Conservation (phyloP, 108 stramenopile genomes). For the Skeletonema menzelii region DNA sequence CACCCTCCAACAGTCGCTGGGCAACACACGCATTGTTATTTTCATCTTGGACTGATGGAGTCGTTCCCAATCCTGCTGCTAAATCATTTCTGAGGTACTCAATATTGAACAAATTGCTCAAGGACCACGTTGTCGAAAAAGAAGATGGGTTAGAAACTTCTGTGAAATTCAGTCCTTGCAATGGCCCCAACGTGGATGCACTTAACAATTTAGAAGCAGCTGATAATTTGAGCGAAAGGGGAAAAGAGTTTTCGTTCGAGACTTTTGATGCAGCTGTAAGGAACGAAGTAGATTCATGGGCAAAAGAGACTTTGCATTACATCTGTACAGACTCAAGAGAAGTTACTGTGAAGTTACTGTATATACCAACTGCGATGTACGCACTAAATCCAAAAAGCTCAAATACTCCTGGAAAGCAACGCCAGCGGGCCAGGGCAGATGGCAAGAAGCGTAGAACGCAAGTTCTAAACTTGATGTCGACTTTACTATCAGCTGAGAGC, state of each 20-base stretch:
- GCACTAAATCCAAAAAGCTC: slow-evolving; percentile 62
- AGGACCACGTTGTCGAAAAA: slow-evolving; percentile 29
- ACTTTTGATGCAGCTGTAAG: background rate
- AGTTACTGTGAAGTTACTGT: slow-evolving; percentile 60
- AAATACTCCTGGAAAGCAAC: slow-evolving; percentile 84
- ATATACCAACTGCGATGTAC: slow-evolving; percentile 91
- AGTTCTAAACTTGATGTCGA: slow-evolving; percentile 51
- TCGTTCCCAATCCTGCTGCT: slow-evolving; percentile 46
- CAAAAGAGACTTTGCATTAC: slow-evolving; percentile 14
- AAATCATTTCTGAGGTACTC: slow-evolving; percentile 62
- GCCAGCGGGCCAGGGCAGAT: slow-evolving; percentile 84
- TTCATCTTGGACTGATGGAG: slow-evolving; percentile 79
- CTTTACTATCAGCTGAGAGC: slow-evolving; percentile 15
- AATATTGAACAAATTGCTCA: slow-evolving; percentile 45
- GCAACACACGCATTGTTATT: slow-evolving; percentile 53
- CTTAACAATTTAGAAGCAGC: slow-evolving; percentile 46
- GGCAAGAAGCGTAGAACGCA: slow-evolving; percentile 70
- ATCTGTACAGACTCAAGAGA: background rate
- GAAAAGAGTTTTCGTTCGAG: slow-evolving; percentile 2
- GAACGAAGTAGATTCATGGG: slow-evolving; percentile 20
- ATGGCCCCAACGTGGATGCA: slow-evolving; percentile 60
- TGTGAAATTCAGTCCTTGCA: slow-evolving; percentile 69
- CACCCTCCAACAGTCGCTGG: slow-evolving; percentile 3
- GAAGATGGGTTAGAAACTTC: slow-evolving; percentile 53
- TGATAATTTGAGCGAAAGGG: slow-evolving; percentile 28